Conservation (phyloP, 306 rosid genomes). For the Delonix regia region DNA sequence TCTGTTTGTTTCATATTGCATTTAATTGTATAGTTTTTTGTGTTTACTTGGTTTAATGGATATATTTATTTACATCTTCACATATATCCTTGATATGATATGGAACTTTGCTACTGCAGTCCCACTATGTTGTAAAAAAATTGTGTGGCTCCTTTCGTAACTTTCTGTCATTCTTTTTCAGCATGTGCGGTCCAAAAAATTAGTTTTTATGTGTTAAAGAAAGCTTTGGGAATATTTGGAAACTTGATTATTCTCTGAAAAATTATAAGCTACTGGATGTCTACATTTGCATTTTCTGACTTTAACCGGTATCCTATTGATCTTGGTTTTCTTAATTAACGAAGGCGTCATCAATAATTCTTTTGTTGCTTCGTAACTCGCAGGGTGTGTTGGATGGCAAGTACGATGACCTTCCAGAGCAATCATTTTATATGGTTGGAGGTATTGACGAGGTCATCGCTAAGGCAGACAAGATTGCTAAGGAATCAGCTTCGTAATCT, state of each 20-base stretch:
- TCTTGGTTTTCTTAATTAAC: background rate
- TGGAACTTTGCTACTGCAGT: background rate
- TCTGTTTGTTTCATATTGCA: background rate
- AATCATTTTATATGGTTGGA: constrained; percentile 97
- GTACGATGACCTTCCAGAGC: constrained; percentile 90
- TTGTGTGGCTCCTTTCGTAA: background rate
- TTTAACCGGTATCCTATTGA: background rate
- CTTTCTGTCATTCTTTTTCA: background rate
- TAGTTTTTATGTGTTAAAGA: background rate
- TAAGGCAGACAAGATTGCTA: constrained; percentile 97
- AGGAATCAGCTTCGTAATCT: constrained; percentile 69
- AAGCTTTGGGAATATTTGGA: background rate
- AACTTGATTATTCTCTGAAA: background rate
- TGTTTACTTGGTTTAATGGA: background rate
- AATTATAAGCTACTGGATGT: background rate
- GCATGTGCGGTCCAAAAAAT: background rate
- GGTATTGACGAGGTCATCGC: constrained; percentile 96
- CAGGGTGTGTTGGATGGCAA: constrained; percentile 99
- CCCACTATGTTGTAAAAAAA: background rate
- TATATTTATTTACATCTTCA: background rate
- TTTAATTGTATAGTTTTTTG: background rate
- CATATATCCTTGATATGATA: background rate
- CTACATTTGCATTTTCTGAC: background rate
- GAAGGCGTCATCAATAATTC: background rate
- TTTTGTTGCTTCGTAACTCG: constrained; percentile 17